These are phyloP conservation scores for Ceratorhiza oryzae-sativae DNA, from an alignment of 1,284 basidiomycete species.

Conservation along the genomic window DNA sequence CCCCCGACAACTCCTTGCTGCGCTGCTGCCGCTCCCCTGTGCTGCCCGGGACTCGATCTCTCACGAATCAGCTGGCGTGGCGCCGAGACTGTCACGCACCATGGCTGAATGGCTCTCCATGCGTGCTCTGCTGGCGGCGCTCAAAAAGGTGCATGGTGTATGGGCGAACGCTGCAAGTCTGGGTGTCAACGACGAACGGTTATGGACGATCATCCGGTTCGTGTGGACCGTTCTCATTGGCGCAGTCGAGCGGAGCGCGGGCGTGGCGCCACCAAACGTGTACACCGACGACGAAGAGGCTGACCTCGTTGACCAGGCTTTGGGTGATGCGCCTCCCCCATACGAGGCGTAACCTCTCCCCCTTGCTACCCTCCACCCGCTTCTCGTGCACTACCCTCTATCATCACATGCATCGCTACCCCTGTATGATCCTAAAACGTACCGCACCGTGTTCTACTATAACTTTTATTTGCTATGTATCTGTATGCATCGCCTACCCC, in stretches of 20 bases:
- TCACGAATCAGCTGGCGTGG: background rate
- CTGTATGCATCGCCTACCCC: background rate
- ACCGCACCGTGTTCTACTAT: constrained; percentile 16
- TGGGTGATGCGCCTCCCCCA: constrained; percentile 15
- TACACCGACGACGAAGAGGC: constrained; percentile 28
- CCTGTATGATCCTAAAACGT: constrained; percentile 11
- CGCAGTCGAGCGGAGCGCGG: constrained; percentile 16
- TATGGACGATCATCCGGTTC: constrained; percentile 14
- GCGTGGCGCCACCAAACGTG: constrained; percentile 1
- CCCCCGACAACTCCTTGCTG: background rate
- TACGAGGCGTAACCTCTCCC: constrained; percentile 13
- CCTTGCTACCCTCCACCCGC: background rate
- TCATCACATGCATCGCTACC: background rate
- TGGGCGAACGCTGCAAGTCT: constrained; percentile 20
- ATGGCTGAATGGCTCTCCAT: constrained; percentile 18
- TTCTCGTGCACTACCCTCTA: background rate
- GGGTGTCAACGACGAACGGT: constrained; percentile 23
- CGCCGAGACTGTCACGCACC: background rate
- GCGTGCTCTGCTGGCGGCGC: constrained; percentile 5
- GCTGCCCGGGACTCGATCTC: background rate
- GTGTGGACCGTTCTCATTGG: constrained; percentile 10
- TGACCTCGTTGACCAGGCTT: constrained; percentile 18
- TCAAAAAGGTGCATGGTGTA: constrained; percentile 8
- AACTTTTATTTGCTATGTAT: constrained; percentile 39
- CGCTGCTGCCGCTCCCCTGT: constrained; percentile 8